These are phyloP conservation scores for Alternaria sp. DNA, from an alignment of 2,329 filamentous ascomycete genomes.

Conservation along the genomic window DNA sequence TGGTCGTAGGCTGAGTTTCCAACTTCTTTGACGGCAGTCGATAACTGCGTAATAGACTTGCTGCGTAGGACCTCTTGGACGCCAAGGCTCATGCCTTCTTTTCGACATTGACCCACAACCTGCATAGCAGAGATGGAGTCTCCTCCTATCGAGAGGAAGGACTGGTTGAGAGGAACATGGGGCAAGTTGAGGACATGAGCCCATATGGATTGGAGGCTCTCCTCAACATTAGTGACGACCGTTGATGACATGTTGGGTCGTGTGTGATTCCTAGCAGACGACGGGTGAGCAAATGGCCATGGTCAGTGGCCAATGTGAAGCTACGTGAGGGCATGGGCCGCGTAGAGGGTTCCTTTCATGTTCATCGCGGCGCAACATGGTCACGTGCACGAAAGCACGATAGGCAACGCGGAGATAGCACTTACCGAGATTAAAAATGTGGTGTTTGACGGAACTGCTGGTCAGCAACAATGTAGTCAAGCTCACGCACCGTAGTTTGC, in stretches of 20 bases:
- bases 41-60: constrained; percentile 55
- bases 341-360: not conserved
- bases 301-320: not conserved
- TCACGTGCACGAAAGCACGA: not conserved
- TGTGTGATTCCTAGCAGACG: constrained; percentile 12
- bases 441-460: constrained; percentile 20
- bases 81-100: constrained; percentile 55
- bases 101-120: constrained; percentile 58
- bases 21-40: constrained; percentile 32
- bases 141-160: constrained; percentile 58
- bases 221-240: constrained; percentile 26
- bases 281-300: constrained; percentile 1
- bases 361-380: not conserved
- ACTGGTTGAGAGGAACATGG: constrained; percentile 39
- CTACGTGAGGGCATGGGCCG: not conserved
- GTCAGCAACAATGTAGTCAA: constrained; percentile 13
- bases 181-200: constrained; percentile 45
- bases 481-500: constrained; percentile 11
- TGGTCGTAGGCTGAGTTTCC: constrained; percentile 28
- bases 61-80: constrained; percentile 60
- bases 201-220: constrained; percentile 39
- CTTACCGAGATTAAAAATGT: constrained; percentile 21
- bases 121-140: constrained; percentile 63
- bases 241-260: constrained; percentile 15
- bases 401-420: constrained; percentile 10